Evolutionary conservation across 2,329 filamentous ascomycete species (phyloP).

Genomic region (Fusarium anguioides): DNA sequence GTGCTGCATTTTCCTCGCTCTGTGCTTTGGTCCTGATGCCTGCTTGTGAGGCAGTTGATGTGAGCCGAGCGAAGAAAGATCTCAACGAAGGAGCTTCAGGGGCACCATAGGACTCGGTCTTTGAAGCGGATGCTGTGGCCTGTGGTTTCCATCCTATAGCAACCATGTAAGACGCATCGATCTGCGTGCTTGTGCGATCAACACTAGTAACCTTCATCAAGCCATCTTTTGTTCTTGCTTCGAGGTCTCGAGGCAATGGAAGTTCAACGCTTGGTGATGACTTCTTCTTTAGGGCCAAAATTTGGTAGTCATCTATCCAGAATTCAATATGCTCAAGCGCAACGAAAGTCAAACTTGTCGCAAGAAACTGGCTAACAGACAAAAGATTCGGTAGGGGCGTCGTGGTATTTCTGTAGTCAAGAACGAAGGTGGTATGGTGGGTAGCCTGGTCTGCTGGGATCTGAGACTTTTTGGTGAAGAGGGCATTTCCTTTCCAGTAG

Average conservation of each 20-base stretch:
- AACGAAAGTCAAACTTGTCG: constrained; percentile 96
- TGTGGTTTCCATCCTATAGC: constrained; percentile 85
- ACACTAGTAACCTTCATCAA: constrained; percentile 88
- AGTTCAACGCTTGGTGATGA: constrained; percentile 80
- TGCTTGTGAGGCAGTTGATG: constrained; percentile 64
- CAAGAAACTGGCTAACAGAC: constrained; percentile 89
- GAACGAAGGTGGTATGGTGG: constrained; percentile 86
- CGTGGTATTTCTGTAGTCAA: constrained; percentile 91
- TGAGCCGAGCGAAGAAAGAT: constrained; percentile 84
- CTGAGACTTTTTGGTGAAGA: constrained; percentile 89
- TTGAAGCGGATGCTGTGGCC: constrained; percentile 52
- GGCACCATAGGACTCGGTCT: constrained; percentile 62
- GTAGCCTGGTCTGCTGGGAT: constrained; percentile 74
- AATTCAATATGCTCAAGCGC: constrained; percentile 88
- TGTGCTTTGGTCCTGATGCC: constrained; percentile 65
- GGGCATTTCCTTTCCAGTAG: constrained; percentile 98
- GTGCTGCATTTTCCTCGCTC: constrained; percentile 70
- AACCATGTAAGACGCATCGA: constrained; percentile 90
- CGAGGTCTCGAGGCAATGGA: constrained; percentile 79
- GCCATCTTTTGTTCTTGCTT: constrained; percentile 84
- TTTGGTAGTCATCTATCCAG: constrained; percentile 86
- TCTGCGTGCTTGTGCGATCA: constrained; percentile 87
- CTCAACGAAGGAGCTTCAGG: constrained; percentile 70
- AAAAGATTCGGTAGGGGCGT: constrained; percentile 88
- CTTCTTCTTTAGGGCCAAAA: constrained; percentile 85